These are phyloP conservation scores for Apophysomyces trapeziformis DNA, from an alignment of 371 early-diverging fungal genomes.

Conservation along the genomic window DNA sequence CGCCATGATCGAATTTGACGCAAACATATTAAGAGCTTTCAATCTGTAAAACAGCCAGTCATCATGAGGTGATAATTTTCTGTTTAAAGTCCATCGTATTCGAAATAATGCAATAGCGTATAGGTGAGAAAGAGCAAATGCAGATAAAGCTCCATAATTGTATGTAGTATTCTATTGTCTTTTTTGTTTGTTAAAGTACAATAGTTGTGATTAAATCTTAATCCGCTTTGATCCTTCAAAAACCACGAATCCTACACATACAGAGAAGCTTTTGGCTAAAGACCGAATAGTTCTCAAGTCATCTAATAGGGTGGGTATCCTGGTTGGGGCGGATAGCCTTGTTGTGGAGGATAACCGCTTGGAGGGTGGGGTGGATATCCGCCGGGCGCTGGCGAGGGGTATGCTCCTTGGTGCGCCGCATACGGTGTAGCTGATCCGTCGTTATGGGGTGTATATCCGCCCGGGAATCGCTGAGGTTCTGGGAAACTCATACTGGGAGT, in stretches of 20 bases:
- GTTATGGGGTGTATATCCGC: conserved; percentile 15
- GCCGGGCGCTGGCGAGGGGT: conserved; percentile 17
- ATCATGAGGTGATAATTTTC: too few relatives aligned
- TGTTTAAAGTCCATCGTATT: too few relatives aligned
- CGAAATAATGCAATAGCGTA: too few relatives aligned
- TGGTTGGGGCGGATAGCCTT: conserved; percentile 17
- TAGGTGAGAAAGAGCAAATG: too few relatives aligned
- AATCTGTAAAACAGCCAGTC: too few relatives aligned
- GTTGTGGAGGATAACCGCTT: conserved; percentile 26
- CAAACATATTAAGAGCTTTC: too few relatives aligned
- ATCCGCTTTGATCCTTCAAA: not conserved
- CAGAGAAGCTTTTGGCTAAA: not conserved
- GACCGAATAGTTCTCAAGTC: not conserved
- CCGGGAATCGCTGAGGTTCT: conserved; percentile 19
- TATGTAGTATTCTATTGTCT: not conserved
- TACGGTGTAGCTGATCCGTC: conserved; percentile 19
- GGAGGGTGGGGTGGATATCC: conserved; percentile 22
- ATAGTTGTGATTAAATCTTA: not conserved
- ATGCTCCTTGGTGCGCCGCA: conserved; percentile 26
- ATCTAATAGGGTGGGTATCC: conserved; percentile 25
- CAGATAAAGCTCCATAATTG: not conserved
- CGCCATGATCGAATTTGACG: too few relatives aligned
- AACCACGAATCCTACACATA: not conserved
- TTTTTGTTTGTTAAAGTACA: not conserved
- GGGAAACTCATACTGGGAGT: conserved; percentile 22